A percentile compares a stretch with the other conserved stretches of the same genome.
Evolutionary conservation across 176 grass and related monocot genomes (phyloP).

Genomic region (Juncus inflexus): DNA sequence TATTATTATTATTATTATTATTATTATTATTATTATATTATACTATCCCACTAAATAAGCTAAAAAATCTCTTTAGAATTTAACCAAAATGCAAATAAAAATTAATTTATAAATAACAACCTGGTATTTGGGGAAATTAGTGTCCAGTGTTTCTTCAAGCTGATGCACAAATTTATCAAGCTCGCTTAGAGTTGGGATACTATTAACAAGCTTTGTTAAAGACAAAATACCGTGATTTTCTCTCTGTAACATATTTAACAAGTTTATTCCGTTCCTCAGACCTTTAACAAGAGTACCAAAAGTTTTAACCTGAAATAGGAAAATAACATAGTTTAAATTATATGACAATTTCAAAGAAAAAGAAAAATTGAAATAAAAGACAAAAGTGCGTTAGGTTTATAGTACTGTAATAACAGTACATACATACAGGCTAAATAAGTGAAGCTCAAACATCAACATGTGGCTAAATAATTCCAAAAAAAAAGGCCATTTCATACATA

Average conservation of each 20-base stretch:
- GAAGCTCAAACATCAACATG: no score
- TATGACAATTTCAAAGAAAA: no score
- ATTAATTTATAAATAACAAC: constrained; percentile 39
- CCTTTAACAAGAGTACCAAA: constrained; percentile 82
- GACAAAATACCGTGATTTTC: constrained; percentile 52
- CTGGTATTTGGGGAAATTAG: constrained; percentile 64
- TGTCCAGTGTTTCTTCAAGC: constrained; percentile 54
- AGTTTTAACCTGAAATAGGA: constrained; percentile 68
- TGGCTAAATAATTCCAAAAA: no score
- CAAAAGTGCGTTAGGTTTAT: no score
- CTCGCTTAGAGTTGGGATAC: constrained; percentile 50
- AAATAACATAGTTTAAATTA: constrained; percentile 8
- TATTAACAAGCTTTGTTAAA: constrained; percentile 55
- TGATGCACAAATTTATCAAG: constrained; percentile 52
- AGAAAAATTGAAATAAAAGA: no score
- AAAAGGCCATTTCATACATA: not conserved
- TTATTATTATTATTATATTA: no score
- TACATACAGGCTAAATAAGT: no score
- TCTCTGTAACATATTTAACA: constrained; percentile 57
- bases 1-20: no score
- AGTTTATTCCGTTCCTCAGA: constrained; percentile 54
- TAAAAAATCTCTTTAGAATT: not conserved
- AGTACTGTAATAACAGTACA: no score
- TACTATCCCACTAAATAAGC: constrained; percentile 21
- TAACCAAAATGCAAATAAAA: constrained; percentile 12